Conservation (phyloP, 208 protist genomes). For the Spironucleus salmonicida region DNA sequence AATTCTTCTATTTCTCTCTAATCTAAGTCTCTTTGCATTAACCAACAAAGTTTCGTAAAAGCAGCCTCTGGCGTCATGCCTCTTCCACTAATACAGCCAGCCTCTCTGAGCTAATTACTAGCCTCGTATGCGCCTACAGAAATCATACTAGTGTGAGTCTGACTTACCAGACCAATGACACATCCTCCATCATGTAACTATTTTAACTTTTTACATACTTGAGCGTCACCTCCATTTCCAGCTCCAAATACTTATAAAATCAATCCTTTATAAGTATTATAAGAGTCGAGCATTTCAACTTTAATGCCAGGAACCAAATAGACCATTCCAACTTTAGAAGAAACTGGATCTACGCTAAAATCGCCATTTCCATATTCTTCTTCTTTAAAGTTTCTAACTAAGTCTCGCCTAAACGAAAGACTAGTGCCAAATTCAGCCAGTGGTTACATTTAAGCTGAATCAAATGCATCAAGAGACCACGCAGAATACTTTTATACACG, state of each 20-base stretch:
- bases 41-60: constrained; percentile 35
- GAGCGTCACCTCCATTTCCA: constrained; percentile 66
- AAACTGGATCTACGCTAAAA: too few relatives aligned
- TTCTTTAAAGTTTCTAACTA: not conserved
- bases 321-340: constrained; percentile 31
- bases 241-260: constrained; percentile 68
- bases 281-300: constrained; percentile 5
- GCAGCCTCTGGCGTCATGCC: constrained; percentile 33
- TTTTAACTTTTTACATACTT: not conserved
- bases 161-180: constrained; percentile 65
- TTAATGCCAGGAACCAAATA: constrained; percentile 60
- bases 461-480: constrained; percentile 64
- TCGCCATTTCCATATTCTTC: not conserved
- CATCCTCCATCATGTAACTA: constrained; percentile 42
- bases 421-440: constrained; percentile 62
- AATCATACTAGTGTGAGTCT: constrained; percentile 45
- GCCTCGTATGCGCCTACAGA: constrained; percentile 57
- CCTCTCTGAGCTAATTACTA: not conserved
- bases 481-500: constrained; percentile 62
- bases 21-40: too few relatives aligned
- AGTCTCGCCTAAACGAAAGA: constrained; percentile 44
- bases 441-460: constrained; percentile 59
- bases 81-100: constrained; percentile 1
- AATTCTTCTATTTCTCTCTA: too few relatives aligned
- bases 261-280: constrained; percentile 50